A percentile compares a stretch with the other conserved stretches of the same genome.
Evolutionary conservation across 306 rosid genomes (phyloP).

Genomic region (Sesbania bispinosa): DNA sequence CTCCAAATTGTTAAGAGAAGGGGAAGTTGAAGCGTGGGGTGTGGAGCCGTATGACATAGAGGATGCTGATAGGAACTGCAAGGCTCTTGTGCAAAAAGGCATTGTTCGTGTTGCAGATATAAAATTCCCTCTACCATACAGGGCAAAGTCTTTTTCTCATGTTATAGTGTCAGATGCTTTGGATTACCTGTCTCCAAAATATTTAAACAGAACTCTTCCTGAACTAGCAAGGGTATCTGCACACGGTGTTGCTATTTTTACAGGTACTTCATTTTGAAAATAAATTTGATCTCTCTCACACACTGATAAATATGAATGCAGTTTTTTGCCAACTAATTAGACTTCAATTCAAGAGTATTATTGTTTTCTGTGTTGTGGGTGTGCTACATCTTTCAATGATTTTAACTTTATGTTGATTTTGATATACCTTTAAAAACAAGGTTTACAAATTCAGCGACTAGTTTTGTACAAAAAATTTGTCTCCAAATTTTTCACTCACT

Average conservation of each 20-base stretch:
- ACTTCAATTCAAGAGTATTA: neutral
- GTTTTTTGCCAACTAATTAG: neutral
- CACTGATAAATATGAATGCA: neutral
- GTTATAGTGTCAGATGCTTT: slow-evolving; percentile 80
- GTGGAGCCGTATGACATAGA: slow-evolving; percentile 89
- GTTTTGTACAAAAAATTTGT: neutral
- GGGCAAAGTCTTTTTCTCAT: slow-evolving; percentile 76
- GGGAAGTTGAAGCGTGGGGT: slow-evolving; percentile 91
- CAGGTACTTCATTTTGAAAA: slow-evolving; percentile 46
- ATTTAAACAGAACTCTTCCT: slow-evolving; percentile 81
- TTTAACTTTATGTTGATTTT: neutral
- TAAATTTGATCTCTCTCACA: slow-evolving; percentile 1
- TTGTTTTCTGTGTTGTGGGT: neutral
- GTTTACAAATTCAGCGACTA: neutral
- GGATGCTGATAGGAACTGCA: slow-evolving; percentile 69
- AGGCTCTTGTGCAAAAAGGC: slow-evolving; percentile 71
- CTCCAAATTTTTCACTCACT: neutral
- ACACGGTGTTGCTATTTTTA: slow-evolving; percentile 65
- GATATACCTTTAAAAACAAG: neutral
- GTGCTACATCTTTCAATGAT: slow-evolving; percentile 3
- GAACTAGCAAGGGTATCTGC: slow-evolving; percentile 79
- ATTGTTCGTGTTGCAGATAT: slow-evolving; percentile 77
- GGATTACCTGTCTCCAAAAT: slow-evolving; percentile 91
- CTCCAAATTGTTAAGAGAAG: slow-evolving; percentile 59
- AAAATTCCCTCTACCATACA: slow-evolving; percentile 83